Conservation (phyloP, 371 early-diverging fungal genomes). For the Lichtheimia ornata region DNA sequence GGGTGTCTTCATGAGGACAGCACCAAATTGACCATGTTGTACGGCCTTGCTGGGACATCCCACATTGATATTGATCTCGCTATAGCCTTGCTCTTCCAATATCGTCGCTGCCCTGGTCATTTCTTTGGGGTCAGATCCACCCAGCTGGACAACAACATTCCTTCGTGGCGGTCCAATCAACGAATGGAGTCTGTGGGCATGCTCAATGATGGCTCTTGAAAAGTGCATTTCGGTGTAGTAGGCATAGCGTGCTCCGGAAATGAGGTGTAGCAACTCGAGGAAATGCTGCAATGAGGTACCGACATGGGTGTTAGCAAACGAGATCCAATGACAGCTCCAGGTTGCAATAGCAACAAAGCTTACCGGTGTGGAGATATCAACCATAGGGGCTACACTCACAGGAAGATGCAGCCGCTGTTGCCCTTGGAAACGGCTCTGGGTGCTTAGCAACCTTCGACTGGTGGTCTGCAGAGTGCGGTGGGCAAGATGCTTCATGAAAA, state of each 20-base stretch:
- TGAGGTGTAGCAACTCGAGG: slow-evolving; percentile 67
- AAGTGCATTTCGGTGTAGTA: slow-evolving; percentile 84
- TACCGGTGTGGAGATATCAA: slow-evolving; percentile 75
- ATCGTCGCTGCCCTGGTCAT: slow-evolving; percentile 57
- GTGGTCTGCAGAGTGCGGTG: not conserved
- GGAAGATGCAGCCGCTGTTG: slow-evolving; percentile 32
- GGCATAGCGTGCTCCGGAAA: slow-evolving; percentile 59
- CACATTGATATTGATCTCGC: slow-evolving; percentile 72
- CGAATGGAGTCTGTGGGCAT: slow-evolving; percentile 38
- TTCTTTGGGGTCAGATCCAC: slow-evolving; percentile 54
- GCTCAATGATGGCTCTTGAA: slow-evolving; percentile 64
- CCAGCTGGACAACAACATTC: slow-evolving; percentile 64
- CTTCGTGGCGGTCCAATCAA: slow-evolving; percentile 56
- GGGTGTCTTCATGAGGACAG: slow-evolving; percentile 75
- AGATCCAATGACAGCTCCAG: not conserved
- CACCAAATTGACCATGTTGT: slow-evolving; percentile 70
- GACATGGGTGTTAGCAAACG: not conserved
- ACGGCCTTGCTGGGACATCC: slow-evolving; percentile 81
- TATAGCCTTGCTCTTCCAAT: slow-evolving; percentile 52
- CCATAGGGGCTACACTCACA: slow-evolving; percentile 81
- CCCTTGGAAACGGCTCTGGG: not conserved
- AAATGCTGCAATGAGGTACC: slow-evolving; percentile 46
- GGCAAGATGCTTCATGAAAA: too few relatives aligned
- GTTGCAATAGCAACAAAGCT: slow-evolving; percentile 6
- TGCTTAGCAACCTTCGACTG: not conserved